Evolutionary conservation across 192 early-diverging fungal species (phyloP).

Genomic region (Glomus cerebriforme): DNA sequence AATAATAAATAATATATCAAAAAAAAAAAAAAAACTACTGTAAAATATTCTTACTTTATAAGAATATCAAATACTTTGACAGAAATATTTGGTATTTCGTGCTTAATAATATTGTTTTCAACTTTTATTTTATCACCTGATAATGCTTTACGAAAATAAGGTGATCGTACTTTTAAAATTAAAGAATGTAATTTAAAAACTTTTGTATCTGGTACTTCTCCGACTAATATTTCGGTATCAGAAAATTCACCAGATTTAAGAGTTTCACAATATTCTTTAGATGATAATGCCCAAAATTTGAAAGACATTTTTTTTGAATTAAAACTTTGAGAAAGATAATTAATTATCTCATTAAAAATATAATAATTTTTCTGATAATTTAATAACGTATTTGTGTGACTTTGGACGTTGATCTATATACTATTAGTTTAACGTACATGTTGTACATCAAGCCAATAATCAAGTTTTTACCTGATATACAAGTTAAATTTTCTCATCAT

Average conservation of each 20-base stretch:
- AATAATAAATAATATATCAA: background rate
- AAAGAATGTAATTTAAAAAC: background rate
- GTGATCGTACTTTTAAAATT: background rate
- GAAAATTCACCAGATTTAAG: background rate
- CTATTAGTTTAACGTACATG: no score
- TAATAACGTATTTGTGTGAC: no score
- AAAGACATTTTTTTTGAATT: background rate
- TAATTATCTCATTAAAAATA: no score
- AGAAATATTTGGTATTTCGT: background rate
- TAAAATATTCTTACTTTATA: background rate
- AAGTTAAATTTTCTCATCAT: no score
- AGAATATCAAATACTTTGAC: background rate
- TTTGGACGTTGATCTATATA: no score
- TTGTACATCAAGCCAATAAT: no score
- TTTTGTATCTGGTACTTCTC: background rate
- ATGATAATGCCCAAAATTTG: background rate
- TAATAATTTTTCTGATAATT: no score
- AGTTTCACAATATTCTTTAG: background rate
- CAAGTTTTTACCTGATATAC: no score
- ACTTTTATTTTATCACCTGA: background rate
- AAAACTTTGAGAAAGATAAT: no score
- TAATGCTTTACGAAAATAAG: background rate
- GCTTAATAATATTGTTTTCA: background rate
- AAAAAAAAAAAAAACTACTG: background rate
- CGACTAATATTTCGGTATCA: background rate